Base-by-base conservation (phyloP, 495 filamentous ascomycete species). In the Neurospora sp. region DNA sequence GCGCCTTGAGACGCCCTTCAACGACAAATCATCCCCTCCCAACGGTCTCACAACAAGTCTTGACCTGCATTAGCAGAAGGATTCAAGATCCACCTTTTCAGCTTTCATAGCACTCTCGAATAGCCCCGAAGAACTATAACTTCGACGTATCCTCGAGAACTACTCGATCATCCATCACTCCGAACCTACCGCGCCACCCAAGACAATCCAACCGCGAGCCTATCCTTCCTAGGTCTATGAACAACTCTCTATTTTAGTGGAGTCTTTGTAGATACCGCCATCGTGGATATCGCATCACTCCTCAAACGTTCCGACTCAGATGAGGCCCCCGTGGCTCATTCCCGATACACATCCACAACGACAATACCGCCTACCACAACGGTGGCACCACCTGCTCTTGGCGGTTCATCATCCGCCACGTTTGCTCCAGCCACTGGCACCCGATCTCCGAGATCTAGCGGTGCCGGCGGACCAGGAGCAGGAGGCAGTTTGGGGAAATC, bases 271-370 rank as follows among this genome's bases (percentile, higher is more conserved):
- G 81, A 81, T 81, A 84, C 89, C 88, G 89, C 83, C 90, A 93
- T 87, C 89, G 91, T 94, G 92, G 92, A 94, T 93, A 93, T 94
- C 91, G 88, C 90, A 86, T 89, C 90, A 70, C 88, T 94, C 78
- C 88, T 94, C 81, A 92, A 92, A 85, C 86, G 86, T 79, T 84
- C 90, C 84, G 91, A 92, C 91, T 92, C 92, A 86, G 90, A 92
- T 88, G 91, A 92, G 88, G 88, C 90, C 83, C 81, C 86, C 81
- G 84, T 81, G 76, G 85, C 86, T 77, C 81, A 86, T 73, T 78
- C 84, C 79, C 87, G 86, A 77, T 84, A 88, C 69, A 83, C 84
- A 9, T 82, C 85, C 82, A 83, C 86, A 72, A 77, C 84, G 72
- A 85, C 87, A 69, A 82, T 85, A 46, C 85, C 87, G 40, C 79